phyloP scores from a whole-genome alignment of 768 basidiomycete genomes.

The Steccherinum ochraceum region DNA sequence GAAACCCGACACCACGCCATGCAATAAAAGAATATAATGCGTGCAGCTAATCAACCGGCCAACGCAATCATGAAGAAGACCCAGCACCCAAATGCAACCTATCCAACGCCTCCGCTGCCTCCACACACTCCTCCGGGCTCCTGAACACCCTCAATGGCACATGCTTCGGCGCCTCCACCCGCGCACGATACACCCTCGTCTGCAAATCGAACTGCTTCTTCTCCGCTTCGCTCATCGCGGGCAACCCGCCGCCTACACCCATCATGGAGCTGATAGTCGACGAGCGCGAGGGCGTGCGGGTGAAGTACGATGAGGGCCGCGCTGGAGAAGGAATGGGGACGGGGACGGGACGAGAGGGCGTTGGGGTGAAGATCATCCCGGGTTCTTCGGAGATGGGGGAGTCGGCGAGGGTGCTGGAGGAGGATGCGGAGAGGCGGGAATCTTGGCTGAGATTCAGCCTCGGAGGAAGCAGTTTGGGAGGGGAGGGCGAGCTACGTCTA shows the following conservation, averaged over 20 bases:
- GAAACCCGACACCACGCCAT: too few relatives aligned
- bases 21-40: too few relatives aligned
- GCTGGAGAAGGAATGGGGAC: not conserved
- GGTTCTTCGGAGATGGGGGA: constrained; percentile 19
- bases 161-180: constrained; percentile 49
- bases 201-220: constrained; percentile 55
- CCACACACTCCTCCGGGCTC: constrained; percentile 62
- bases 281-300: not conserved
- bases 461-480: too few relatives aligned
- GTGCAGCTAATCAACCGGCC: too few relatives aligned
- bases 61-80: not conserved
- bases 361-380: constrained; percentile 8
- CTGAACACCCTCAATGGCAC: constrained; percentile 63
- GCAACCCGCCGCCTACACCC: too few relatives aligned
- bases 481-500: too few relatives aligned
- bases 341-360: not conserved
- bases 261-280: not conserved
- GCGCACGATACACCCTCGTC: constrained; percentile 54
- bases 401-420: not conserved
- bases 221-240: constrained; percentile 41
- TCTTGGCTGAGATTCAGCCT: too few relatives aligned
- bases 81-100: constrained; percentile 5
- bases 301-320: not conserved
- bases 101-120: constrained; percentile 39
- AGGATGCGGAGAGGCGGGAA: not conserved